phyloP scores from a whole-genome alignment of 495 filamentous ascomycete species.

The Staphylotrichum longicolle region DNA sequence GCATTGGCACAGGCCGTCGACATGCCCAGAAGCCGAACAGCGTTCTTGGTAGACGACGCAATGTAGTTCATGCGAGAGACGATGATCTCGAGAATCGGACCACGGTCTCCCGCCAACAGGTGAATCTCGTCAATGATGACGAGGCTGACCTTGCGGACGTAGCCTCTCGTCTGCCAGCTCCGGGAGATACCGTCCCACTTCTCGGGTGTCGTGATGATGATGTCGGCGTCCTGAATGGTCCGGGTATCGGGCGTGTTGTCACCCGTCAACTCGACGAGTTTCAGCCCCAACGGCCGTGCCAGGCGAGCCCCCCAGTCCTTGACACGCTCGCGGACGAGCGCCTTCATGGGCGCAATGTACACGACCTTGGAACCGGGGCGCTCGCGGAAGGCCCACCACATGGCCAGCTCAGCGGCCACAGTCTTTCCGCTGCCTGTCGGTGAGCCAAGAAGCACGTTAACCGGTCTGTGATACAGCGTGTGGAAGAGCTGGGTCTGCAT shows the following conservation, averaged over 20 bases:
- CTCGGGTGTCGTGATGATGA: constrained; percentile 97
- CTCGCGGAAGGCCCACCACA: constrained; percentile 99
- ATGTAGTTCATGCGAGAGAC: constrained; percentile 99
- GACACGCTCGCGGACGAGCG: constrained; percentile 92
- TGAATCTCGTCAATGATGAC: constrained; percentile 99
- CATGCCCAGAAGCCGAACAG: constrained; percentile 92
- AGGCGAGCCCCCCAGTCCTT: constrained; percentile 89
- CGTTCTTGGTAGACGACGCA: constrained; percentile 82
- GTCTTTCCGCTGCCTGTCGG: constrained; percentile 98
- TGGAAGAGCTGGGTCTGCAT: constrained; percentile 99
- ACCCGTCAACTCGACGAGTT: constrained; percentile 93
- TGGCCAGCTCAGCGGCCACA: constrained; percentile 91
- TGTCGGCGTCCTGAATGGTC: constrained; percentile 90
- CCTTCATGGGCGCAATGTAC: constrained; percentile 99
- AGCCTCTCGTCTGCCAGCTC: constrained; percentile 95
- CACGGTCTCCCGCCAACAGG: constrained; percentile 89
- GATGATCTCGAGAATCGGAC: constrained; percentile 98
- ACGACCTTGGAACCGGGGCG: constrained; percentile 96
- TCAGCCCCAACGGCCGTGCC: constrained; percentile 79
- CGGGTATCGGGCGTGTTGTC: constrained; percentile 97
- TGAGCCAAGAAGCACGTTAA: constrained; percentile 93
- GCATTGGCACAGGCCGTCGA: constrained; percentile 98
- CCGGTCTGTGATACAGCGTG: constrained; percentile 82
- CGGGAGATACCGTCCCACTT: constrained; percentile 99
- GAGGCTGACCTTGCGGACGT: constrained; percentile 89